Evolutionary conservation across 2,329 filamentous ascomycete genomes (phyloP).

Genomic region (Sphaerulina populicola): DNA sequence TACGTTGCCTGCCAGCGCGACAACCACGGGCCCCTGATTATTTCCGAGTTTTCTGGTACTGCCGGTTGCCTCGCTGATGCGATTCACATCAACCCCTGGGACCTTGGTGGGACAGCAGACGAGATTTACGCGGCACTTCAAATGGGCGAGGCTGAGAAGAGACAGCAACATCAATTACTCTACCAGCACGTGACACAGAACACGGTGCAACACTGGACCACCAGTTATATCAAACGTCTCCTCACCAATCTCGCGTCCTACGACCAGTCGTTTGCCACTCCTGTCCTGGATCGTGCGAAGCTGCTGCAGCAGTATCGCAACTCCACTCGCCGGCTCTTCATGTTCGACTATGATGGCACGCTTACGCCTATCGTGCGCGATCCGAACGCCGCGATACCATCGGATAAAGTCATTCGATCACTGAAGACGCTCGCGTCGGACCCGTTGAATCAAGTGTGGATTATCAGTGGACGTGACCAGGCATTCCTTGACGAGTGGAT

Average conservation of each 20-base stretch:
- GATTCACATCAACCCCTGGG: slow-evolving; percentile 96
- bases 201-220: slow-evolving; percentile 80
- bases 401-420: slow-evolving; percentile 69
- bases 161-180: slow-evolving; percentile 62
- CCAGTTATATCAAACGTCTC: slow-evolving; percentile 67
- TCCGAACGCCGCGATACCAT: slow-evolving; percentile 79
- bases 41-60: slow-evolving; percentile 94
- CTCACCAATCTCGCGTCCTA: slow-evolving; percentile 72
- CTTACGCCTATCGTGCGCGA: slow-evolving; percentile 92
- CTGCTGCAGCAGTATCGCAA: slow-evolving; percentile 66
- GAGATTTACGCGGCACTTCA: slow-evolving; percentile 74
- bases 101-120: slow-evolving; percentile 72
- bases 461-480: slow-evolving; percentile 91
- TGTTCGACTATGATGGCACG: slow-evolving; percentile 98
- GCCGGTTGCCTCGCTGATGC: slow-evolving; percentile 76
- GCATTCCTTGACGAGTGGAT: slow-evolving; percentile 84
- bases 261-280: slow-evolving; percentile 67
- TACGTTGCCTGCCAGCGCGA: slow-evolving; percentile 90
- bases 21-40: slow-evolving; percentile 75
- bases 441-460: slow-evolving; percentile 85
- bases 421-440: slow-evolving; percentile 73
- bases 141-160: slow-evolving; percentile 60
- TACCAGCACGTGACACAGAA: slow-evolving; percentile 79
- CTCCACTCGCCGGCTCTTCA: slow-evolving; percentile 75
- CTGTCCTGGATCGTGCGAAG: slow-evolving; percentile 65